phyloP scores from a whole-genome alignment of 139 green algal genomes.

The Monoraphidium neglectum region DNA sequence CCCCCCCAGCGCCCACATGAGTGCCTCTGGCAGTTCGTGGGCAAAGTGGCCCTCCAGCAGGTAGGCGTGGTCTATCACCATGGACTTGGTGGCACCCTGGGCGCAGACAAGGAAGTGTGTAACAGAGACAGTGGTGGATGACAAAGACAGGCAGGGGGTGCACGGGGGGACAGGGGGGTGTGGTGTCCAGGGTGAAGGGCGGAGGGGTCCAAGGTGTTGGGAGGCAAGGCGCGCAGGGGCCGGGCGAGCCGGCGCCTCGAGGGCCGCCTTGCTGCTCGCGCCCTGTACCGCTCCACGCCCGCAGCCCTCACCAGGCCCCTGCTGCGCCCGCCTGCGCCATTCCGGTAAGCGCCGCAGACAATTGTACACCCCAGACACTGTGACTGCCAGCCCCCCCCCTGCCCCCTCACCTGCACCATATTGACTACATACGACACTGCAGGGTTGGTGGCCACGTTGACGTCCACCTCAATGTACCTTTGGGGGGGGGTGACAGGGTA shows the following conservation, averaged over 20 bases:
- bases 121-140: background rate
- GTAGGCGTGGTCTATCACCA: constrained; percentile 38
- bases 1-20: constrained; percentile 27
- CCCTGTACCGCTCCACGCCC: too few species aligned
- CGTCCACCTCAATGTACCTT: constrained; percentile 19
- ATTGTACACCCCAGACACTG: too few species aligned
- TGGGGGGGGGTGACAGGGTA: background rate
- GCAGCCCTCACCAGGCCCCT: too few species aligned
- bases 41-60: constrained; percentile 26
- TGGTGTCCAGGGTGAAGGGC: too few species aligned
- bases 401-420: constrained; percentile 30
- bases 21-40: constrained; percentile 38
- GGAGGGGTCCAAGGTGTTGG: too few species aligned
- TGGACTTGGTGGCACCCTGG: constrained; percentile 24
- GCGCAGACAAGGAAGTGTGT: background rate
- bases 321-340: too few species aligned
- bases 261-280: too few species aligned
- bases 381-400: too few species aligned
- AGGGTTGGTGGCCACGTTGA: constrained; percentile 24
- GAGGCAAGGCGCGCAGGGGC: too few species aligned
- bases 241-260: too few species aligned
- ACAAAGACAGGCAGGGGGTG: background rate
- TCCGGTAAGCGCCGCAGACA: too few species aligned
- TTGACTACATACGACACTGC: constrained; percentile 30
- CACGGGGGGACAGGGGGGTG: too few species aligned